Percentiles rank a stretch among this genome's conserved stretches.
Conservation (phyloP, 1,139 yeast species). For the Hemisphaericaspora xylofermentans region DNA sequence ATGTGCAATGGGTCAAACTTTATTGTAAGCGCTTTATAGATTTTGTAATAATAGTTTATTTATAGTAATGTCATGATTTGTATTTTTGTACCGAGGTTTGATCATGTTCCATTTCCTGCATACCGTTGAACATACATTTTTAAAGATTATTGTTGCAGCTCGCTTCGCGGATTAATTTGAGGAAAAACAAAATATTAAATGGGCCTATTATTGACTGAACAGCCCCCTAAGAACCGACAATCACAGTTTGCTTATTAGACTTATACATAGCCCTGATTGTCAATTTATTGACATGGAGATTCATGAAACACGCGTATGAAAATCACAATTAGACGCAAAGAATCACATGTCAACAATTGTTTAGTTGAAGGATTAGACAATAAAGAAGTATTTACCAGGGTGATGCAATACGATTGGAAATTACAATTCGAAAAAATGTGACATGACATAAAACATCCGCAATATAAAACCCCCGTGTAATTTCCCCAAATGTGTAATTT, state of each 20-base stretch:
- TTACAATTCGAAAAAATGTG: background rate
- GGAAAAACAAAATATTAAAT: background rate
- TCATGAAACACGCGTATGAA: background rate
- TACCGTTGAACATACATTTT: too few species aligned
- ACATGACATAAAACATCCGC: background rate
- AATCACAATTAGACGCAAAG: background rate
- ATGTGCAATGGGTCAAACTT: constrained; percentile 92
- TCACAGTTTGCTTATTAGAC: too few species aligned
- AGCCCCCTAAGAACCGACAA: too few species aligned
- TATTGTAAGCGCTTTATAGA: constrained; percentile 32
- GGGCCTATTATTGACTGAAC: background rate
- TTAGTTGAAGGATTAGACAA: too few species aligned
- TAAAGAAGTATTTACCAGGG: too few species aligned
- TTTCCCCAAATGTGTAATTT: background rate
- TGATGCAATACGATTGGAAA: too few species aligned
- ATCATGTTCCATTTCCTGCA: too few species aligned
- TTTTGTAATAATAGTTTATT: background rate
- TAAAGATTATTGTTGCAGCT: too few species aligned
- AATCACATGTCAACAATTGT: background rate
- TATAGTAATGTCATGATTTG: background rate
- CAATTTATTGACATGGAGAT: too few species aligned
- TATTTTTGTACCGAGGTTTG: background rate
- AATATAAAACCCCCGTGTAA: background rate
- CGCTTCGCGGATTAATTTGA: too few species aligned
- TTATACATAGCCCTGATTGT: too few species aligned